These are phyloP conservation scores for Stagonosporopsis tanaceti DNA, from an alignment of 2,329 filamentous ascomycete genomes.

Conservation along the genomic window DNA sequence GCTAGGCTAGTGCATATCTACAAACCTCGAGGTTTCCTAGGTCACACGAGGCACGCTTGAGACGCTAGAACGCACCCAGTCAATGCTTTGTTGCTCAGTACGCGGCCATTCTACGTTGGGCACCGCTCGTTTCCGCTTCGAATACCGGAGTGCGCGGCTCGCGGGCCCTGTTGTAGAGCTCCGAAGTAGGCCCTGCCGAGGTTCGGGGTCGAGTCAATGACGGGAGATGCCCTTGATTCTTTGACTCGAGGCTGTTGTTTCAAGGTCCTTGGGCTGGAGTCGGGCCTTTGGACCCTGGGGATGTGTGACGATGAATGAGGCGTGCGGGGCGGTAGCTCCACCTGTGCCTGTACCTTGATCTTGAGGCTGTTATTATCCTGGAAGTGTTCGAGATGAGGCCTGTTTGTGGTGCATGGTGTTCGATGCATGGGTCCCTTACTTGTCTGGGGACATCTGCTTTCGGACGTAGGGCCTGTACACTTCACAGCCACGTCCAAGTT, in stretches of 20 bases:
- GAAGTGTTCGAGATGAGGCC: not conserved
- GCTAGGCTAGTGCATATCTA: slow-evolving; percentile 14
- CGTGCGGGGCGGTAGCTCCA: not conserved
- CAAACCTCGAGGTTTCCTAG: not conserved
- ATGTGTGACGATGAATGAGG: too few species aligned
- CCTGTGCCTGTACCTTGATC: not conserved
- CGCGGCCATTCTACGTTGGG: not conserved
- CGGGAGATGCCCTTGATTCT: not conserved
- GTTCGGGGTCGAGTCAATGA: not conserved
- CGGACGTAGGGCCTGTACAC: not conserved
- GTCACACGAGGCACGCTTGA: not conserved
- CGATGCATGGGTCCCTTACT: not conserved
- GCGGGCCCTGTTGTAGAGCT: not conserved
- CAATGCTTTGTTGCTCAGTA: slow-evolving; percentile 7
- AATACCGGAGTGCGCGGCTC: not conserved
- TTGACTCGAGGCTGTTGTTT: not conserved
- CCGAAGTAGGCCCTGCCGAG: not conserved
- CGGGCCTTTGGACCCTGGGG: slow-evolving; percentile 1
- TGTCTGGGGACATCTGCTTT: not conserved
- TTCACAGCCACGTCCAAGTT: not conserved
- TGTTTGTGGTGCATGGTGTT: not conserved
- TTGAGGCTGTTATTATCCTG: not conserved
- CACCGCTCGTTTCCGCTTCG: not conserved
- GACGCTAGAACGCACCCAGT: not conserved
- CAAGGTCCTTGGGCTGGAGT: not conserved